Base-by-base conservation (phyloP, 2,329 filamentous ascomycete species). In the Tolypocladium tundrense region DNA sequence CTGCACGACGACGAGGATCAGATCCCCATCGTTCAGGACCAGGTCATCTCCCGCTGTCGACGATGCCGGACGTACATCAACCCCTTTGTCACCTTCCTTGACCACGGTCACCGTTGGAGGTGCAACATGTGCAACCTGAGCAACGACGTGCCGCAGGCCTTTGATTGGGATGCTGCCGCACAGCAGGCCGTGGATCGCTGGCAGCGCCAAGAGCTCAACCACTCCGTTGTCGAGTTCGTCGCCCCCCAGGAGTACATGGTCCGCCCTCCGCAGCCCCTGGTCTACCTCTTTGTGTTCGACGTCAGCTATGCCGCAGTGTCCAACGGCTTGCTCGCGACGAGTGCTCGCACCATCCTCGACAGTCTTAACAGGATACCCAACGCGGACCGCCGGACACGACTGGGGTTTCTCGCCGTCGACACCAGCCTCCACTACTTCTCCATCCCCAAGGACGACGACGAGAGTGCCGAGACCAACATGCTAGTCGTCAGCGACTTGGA, bases 241-340 rank as follows among this genome's bases (percentile, higher is more conserved):
- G 94, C 94, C 14, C 94, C 94, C 2, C 94, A 99, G 73, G 94
- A 99, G 75, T 99, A 99, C 75, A 99, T 99, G 94, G 94, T 99
- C 41, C 88, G 94, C 60, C 92, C 94, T 58, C 94, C 94, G 51
- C 93, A 96, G 74, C 94, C 94, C 43, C 80, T 97, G 43, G 93
- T 97, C 43, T 97, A 97, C 71, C 82, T 97, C 16, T 97, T 97
- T 81, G 79, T 96, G 66, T 90, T 97, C 68, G 93, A 97, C 67
- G 92, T 97, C 62, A 96, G 91, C 79, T 95, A 91, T 67, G 86
- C 90, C 14, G 86, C 93, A 39, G 89, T 97, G 19, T 91, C 91
- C 19, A 96, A 87, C 62, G 94, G 94, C 54, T 85, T 99, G 39
- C 79, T 97, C 60, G 94, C 94, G 54, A 97, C 94, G 11, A 90